Evolutionary conservation across 305 asterid genomes (phyloP), one percentile per base, ranked within the genome.

Genomic region (Fraxinus dipetala): DNA sequence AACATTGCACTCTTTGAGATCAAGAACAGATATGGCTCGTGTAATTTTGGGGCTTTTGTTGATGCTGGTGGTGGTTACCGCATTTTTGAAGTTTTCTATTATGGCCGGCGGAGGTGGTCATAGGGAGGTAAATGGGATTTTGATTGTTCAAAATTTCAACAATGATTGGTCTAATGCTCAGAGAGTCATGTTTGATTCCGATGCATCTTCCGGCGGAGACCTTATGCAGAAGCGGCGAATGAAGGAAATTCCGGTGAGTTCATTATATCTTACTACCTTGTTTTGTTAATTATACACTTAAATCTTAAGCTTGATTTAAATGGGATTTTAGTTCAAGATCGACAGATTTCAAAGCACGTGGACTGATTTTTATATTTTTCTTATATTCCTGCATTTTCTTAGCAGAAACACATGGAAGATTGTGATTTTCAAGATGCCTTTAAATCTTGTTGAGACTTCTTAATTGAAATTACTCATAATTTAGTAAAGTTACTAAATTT

Each of bases 201-300:
- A 85, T 1, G 80, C 89, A 0, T 74, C 91, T 0, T 32, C 83
- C 75, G 75, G 85, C 30, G 84, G 77, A 26, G 85, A 79, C 51
- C 81, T 86, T 73, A 10, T 81, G 38, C 88, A 85, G 70, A 88
- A 90, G 81, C 86, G 99, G 43, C 92, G 83, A 82, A 91, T 91
- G 94, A 90, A 90, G 22, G 97, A 93, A 65, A 88, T 88, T 79
- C 92, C 97, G 83, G 98, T 92, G 80, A 90, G 95, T 87, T 73
- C 1, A 7, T 56, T 56, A 5, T 3, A 5, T 32, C 34, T 24
- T 18, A 11, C n/a, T 26, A 56, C 22, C 22, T 56, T 56, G 67
- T 56, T 56, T 56, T 56, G 67, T 56, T 56, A n/a, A 56, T 18
- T 20, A 56, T 56, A 56, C 2, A 56, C 28, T 18, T 56, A 6